Evolutionary conservation across 371 early-diverging fungal species (phyloP).

Genomic region (Mortierella sp.): DNA sequence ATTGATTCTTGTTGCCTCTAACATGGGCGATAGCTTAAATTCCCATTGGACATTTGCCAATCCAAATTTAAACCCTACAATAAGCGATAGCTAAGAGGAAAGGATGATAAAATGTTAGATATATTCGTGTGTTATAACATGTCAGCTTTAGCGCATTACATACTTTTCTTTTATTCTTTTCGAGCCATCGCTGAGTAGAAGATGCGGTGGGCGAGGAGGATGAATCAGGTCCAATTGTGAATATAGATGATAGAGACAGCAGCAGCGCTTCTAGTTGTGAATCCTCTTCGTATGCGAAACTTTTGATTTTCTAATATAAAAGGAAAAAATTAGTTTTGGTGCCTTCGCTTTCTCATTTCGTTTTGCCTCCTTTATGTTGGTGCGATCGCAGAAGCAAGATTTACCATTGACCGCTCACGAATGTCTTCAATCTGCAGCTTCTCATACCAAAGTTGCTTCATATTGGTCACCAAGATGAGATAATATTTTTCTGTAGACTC

Average conservation of each 20-base stretch:
- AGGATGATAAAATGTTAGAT: neutral
- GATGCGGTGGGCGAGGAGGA: neutral
- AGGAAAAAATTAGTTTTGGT: neutral
- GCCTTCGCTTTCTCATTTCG: neutral
- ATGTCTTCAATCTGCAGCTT: conserved; percentile 42
- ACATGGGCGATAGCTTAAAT: conserved; percentile 38
- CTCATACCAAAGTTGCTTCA: conserved; percentile 51
- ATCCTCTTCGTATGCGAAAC: conserved; percentile 54
- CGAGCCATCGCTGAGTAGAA: conserved; percentile 5
- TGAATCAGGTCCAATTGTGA: conserved; percentile 4
- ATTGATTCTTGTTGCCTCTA: conserved; percentile 7
- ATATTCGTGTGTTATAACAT: too few species aligned
- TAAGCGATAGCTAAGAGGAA: conserved; percentile 22
- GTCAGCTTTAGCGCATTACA: neutral
- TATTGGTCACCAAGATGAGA: conserved; percentile 39
- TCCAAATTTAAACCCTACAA: conserved; percentile 40
- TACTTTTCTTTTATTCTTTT: conserved; percentile 21
- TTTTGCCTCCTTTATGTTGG: neutral
- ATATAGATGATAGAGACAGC: conserved; percentile 33
- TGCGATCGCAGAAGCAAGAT: neutral
- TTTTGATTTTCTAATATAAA: conserved; percentile 38
- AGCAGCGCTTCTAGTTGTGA: conserved; percentile 44
- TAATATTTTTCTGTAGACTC: conserved; percentile 34
- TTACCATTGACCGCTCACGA: conserved; percentile 42
- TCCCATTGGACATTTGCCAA: conserved; percentile 47